Conservation (phyloP, 768 basidiomycete genomes). For the Dictyophora rubrovolvata region DNA sequence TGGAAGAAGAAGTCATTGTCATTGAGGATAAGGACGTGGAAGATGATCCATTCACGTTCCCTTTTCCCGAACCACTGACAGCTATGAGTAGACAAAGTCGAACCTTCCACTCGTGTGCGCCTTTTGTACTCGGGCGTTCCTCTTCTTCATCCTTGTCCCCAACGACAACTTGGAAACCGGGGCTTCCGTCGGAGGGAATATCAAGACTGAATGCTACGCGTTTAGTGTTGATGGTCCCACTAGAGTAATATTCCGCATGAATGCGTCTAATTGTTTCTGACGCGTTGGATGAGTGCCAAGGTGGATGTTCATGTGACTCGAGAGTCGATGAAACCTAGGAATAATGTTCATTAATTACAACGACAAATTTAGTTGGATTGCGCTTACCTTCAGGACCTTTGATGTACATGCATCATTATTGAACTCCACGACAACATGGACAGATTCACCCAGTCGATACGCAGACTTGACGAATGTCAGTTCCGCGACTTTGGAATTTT, state of each 20-base stretch:
- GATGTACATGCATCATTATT: constrained; percentile 62
- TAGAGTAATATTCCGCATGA: constrained; percentile 79
- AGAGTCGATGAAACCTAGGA: constrained; percentile 76
- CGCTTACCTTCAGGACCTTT: constrained; percentile 75
- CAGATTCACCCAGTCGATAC: constrained; percentile 86
- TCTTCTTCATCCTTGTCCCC: constrained; percentile 21
- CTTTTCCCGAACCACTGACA: constrained; percentile 25
- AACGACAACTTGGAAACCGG: constrained; percentile 66
- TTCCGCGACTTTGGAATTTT: constrained; percentile 80
- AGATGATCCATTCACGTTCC: constrained; percentile 30
- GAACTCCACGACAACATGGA: constrained; percentile 79
- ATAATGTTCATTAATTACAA: not conserved
- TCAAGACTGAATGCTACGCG: constrained; percentile 83
- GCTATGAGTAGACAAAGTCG: constrained; percentile 78
- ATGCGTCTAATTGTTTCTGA: constrained; percentile 44
- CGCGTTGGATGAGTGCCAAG: constrained; percentile 43
- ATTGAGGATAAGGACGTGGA: constrained; percentile 34
- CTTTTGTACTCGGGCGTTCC: constrained; percentile 20
- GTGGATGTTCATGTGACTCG: constrained; percentile 81
- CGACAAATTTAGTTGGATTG: not conserved
- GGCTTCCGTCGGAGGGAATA: constrained; percentile 86
- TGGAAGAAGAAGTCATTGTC: constrained; percentile 38
- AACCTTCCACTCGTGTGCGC: constrained; percentile 89
- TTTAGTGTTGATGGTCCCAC: constrained; percentile 58
- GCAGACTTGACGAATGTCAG: constrained; percentile 88